Percentiles rank a stretch among this genome's conserved stretches.
phyloP scores from a whole-genome alignment of 2,329 filamentous ascomycete species.

The Fusarium sp. region DNA sequence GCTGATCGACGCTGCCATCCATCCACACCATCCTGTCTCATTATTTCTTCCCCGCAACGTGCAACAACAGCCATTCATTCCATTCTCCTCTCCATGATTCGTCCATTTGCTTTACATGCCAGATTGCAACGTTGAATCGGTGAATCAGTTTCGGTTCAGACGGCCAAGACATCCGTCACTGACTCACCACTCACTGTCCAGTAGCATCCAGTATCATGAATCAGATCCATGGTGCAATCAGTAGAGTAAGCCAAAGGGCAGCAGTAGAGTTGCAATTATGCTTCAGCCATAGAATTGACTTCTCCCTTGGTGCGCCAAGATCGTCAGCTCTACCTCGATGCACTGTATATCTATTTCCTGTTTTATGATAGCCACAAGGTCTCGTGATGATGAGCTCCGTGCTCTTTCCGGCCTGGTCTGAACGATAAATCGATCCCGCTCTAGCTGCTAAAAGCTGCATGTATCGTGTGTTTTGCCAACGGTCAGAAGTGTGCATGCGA shows the following conservation, averaged over 20 bases:
- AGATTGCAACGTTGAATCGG: conserved; percentile 23
- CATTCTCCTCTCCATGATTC: not conserved
- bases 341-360: conserved; percentile 7
- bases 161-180: conserved; percentile 2
- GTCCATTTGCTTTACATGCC: not conserved
- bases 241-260: not conserved
- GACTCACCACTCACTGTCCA: not conserved
- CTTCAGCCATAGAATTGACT: conserved; percentile 5
- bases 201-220: not conserved
- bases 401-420: not conserved
- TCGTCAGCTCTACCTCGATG: conserved; percentile 12
- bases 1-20: conserved; percentile 14
- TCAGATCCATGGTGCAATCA: not conserved
- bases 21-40: conserved; percentile 8
- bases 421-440: not conserved
- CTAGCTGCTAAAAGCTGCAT: not conserved
- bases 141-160: not conserved
- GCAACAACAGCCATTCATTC: not conserved
- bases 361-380: not conserved
- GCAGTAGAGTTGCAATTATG: not conserved
- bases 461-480: not conserved
- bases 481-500: not conserved
- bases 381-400: not conserved
- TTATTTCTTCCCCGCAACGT: conserved; percentile 10
- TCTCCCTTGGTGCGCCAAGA: conserved; percentile 17